Evolutionary conservation across 106 monocot genomes (phyloP).

Genomic region (Chionographis japonica): DNA sequence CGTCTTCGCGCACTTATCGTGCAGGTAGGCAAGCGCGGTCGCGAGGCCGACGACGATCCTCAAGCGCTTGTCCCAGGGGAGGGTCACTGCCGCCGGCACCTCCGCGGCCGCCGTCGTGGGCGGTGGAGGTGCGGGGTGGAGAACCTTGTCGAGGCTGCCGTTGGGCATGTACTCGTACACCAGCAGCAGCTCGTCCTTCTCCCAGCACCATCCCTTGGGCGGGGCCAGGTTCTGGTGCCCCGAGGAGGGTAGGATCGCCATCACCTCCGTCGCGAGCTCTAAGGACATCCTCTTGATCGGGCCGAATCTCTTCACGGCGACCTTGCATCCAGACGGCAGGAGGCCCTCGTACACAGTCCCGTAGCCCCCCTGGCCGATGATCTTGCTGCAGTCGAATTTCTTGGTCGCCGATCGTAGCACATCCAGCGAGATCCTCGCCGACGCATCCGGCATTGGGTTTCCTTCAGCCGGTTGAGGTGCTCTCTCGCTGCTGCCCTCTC

Average conservation of each 20-base stretch:
- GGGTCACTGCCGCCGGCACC: too few species aligned
- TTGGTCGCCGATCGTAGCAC: conserved; percentile 21
- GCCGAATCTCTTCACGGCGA: conserved; percentile 18
- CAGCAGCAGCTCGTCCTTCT: conserved; percentile 26
- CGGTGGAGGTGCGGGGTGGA: neutral
- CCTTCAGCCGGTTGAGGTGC: neutral
- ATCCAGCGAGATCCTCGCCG: conserved; percentile 16
- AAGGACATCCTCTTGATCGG: neutral
- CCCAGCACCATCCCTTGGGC: conserved; percentile 21
- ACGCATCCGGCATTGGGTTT: too few species aligned
- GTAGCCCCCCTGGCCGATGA: conserved; percentile 19
- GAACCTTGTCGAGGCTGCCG: conserved; percentile 26
- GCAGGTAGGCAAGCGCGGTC: too few species aligned
- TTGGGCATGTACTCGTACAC: conserved; percentile 63
- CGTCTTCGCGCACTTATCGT: too few species aligned
- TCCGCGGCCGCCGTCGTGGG: conserved; percentile 6
- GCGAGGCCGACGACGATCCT: too few species aligned
- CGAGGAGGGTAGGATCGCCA: conserved; percentile 5
- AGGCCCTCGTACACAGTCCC: conserved; percentile 20
- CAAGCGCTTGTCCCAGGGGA: too few species aligned
- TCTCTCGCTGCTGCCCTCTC: too few species aligned
- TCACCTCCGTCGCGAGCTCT: conserved; percentile 11
- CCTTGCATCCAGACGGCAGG: conserved; percentile 14
- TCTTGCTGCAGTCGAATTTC: conserved; percentile 20
- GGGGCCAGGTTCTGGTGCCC: conserved; percentile 27